Conservation (phyloP, 352 stramenopile genomes). For the Globisporangium nunn region DNA sequence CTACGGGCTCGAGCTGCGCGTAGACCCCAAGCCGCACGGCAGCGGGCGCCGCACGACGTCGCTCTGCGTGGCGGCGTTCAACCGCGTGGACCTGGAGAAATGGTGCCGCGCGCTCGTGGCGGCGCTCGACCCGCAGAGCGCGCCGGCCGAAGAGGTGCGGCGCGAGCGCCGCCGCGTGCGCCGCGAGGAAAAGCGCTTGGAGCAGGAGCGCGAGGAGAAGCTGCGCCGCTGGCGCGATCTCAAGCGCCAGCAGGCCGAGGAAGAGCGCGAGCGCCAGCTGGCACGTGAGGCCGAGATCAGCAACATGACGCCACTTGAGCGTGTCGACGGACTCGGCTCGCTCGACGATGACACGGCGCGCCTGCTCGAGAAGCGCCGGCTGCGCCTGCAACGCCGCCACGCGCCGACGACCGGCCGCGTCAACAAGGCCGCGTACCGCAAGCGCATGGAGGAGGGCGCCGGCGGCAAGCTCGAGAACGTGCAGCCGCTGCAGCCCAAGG, state of each 20-base stretch:
- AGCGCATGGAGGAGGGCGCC: conserved; percentile 62
- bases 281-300: conserved; percentile 62
- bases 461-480: conserved; percentile 79
- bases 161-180: conserved; percentile 46
- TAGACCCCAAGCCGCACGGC: conserved; percentile 42
- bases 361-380: conserved; percentile 71
- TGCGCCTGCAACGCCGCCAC: conserved; percentile 58
- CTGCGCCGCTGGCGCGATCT: conserved; percentile 65
- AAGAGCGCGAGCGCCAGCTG: conserved; percentile 44
- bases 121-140: conserved; percentile 62
- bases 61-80: conserved; percentile 68
- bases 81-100: conserved; percentile 76
- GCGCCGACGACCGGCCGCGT: conserved; percentile 61
- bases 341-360: conserved; percentile 68
- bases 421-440: conserved; percentile 72
- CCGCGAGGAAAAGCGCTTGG: conserved; percentile 53
- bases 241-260: conserved; percentile 40
- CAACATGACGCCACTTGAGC: conserved; percentile 71
- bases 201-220: conserved; percentile 54
- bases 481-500: conserved; percentile 51
- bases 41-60: conserved; percentile 18
- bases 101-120: conserved; percentile 72
- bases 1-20: conserved; percentile 74
- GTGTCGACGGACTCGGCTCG: conserved; percentile 51
- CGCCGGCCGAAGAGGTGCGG: conserved; percentile 46